Evolutionary conservation across 495 filamentous ascomycete genomes (phyloP).

Genomic region (Astrothelium macrocarpum): DNA sequence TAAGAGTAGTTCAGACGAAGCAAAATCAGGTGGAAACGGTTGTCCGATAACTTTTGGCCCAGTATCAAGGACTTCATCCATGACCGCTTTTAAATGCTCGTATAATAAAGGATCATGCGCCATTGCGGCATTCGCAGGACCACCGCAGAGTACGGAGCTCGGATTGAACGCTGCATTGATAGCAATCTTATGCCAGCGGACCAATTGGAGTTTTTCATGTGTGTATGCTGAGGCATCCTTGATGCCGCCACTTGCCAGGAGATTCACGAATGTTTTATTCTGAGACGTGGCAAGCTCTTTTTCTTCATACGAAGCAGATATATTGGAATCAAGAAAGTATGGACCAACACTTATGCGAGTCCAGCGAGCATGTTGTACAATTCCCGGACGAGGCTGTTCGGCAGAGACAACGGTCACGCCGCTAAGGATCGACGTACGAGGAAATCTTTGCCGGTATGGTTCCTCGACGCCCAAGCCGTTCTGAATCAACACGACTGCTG

Average conservation of each 20-base stretch:
- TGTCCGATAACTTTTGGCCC: slow-evolving; percentile 43
- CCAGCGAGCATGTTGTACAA: slow-evolving; percentile 52
- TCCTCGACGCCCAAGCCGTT: slow-evolving; percentile 63
- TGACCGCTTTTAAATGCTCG: slow-evolving; percentile 38
- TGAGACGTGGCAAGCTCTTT: slow-evolving; percentile 6
- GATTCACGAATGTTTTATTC: slow-evolving; percentile 25
- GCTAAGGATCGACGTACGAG: slow-evolving; percentile 45
- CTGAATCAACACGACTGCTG: slow-evolving; percentile 53
- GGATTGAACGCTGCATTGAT: slow-evolving; percentile 59
- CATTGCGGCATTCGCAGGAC: slow-evolving; percentile 41
- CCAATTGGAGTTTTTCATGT: slow-evolving; percentile 45
- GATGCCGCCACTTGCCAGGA: slow-evolving; percentile 37
- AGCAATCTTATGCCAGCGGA: slow-evolving; percentile 56
- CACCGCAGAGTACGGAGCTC: slow-evolving; percentile 48
- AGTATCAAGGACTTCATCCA: slow-evolving; percentile 49
- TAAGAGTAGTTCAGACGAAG: slow-evolving; percentile 45
- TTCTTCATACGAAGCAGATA: slow-evolving; percentile 6
- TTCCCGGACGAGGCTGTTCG: slow-evolving; percentile 40
- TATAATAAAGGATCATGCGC: slow-evolving; percentile 39
- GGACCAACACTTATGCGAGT: slow-evolving; percentile 50
- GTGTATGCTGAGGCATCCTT: slow-evolving; percentile 36
- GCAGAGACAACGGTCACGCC: slow-evolving; percentile 51
- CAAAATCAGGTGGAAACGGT: slow-evolving; percentile 36
- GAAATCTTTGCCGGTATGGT: slow-evolving; percentile 49
- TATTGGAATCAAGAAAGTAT: slow-evolving; percentile 32